Conservation (phyloP, 2,329 filamentous ascomycete genomes). For the Diaporthe eres region DNA sequence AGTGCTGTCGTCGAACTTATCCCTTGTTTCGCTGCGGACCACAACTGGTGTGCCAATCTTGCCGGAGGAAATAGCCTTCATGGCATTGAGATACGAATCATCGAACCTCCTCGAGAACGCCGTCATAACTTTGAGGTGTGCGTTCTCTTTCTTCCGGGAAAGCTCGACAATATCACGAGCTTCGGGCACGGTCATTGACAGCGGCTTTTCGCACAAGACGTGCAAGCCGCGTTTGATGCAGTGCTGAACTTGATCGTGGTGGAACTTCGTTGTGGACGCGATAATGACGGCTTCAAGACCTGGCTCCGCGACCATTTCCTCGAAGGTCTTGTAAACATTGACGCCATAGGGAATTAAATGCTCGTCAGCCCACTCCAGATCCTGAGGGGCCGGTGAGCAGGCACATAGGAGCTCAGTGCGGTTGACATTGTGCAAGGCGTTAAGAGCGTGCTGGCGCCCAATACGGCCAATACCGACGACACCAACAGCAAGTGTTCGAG, state of each 20-base stretch:
- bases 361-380: conserved; percentile 59
- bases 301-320: conserved; percentile 58
- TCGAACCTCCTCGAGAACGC: conserved; percentile 78
- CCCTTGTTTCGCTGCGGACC: conserved; percentile 76
- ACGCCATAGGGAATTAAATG: conserved; percentile 61
- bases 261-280: conserved; percentile 63
- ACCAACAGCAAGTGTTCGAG: conserved; percentile 5
- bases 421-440: conserved; percentile 49
- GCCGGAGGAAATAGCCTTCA: conserved; percentile 64
- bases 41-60: conserved; percentile 72
- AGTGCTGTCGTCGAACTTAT: conserved; percentile 74
- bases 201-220: conserved; percentile 72
- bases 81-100: conserved; percentile 73
- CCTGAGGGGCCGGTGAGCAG: conserved; percentile 21
- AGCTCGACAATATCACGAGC: conserved; percentile 64
- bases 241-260: conserved; percentile 69
- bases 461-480: conserved; percentile 63
- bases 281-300: conserved; percentile 60
- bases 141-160: conserved; percentile 55
- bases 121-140: conserved; percentile 75
- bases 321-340: conserved; percentile 59
- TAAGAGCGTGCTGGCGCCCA: conserved; percentile 65
- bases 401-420: conserved; percentile 24
- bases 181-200: conserved; percentile 65
- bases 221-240: conserved; percentile 68